phyloP scores from a whole-genome alignment of 305 asterid species.

The Solanum hybrid region DNA sequence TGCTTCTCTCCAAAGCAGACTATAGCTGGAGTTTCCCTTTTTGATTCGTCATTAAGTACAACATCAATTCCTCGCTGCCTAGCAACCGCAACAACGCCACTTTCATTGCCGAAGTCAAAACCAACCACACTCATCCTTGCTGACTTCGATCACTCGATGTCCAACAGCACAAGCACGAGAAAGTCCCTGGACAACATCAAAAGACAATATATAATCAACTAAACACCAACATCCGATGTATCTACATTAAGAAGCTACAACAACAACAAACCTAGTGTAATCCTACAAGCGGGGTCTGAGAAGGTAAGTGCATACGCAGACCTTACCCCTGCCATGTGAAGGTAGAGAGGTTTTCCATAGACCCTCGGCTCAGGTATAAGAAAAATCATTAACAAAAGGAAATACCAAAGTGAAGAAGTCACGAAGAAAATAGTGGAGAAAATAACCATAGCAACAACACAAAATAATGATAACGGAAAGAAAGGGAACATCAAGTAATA shows the following conservation, averaged over 20 bases:
- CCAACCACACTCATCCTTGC: conserved; percentile 96
- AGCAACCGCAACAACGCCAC: conserved; percentile 86
- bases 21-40: conserved; percentile 84
- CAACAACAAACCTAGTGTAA: neutral
- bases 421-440: neutral
- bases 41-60: conserved; percentile 89
- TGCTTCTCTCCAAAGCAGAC: conserved; percentile 94
- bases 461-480: neutral
- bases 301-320: neutral
- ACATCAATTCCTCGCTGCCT: conserved; percentile 93
- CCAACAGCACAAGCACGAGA: neutral
- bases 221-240: neutral
- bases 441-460: neutral
- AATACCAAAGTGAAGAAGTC: neutral
- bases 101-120: conserved; percentile 87
- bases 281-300: neutral
- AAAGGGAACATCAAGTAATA: neutral
- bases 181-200: neutral
- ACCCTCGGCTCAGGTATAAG: neutral
- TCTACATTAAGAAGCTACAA: neutral
- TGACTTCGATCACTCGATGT: neutral
- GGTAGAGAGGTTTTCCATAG: neutral
- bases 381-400: neutral
- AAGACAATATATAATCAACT: neutral
- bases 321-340: neutral